Conservation (phyloP, 2,329 filamentous ascomycete species). For the Pseudovirgaria hyperparasitica region DNA sequence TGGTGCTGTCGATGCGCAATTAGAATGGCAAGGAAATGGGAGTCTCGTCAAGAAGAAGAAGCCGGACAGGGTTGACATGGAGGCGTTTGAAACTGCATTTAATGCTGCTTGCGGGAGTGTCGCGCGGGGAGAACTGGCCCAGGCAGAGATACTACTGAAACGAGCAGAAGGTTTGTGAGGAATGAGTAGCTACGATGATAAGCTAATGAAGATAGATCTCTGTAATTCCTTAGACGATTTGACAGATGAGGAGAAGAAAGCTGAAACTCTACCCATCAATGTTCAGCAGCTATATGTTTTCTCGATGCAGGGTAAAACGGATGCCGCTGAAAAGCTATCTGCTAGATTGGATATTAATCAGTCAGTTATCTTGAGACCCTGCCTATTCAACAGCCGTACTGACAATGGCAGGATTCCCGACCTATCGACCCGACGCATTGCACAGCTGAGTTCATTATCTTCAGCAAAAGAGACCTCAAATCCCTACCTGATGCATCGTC, state of each 20-base stretch:
- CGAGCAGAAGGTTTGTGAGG: slow-evolving; percentile 41
- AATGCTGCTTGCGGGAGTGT: slow-evolving; percentile 66
- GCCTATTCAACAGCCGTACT: background rate
- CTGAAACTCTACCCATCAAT: slow-evolving; percentile 62
- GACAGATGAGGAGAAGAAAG: slow-evolving; percentile 58
- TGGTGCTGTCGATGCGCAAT: slow-evolving; percentile 58
- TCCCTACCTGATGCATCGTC: slow-evolving; percentile 53
- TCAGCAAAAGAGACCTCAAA: slow-evolving; percentile 39
- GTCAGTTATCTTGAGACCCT: slow-evolving; percentile 37
- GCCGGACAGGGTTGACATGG: slow-evolving; percentile 47
- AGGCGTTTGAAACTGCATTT: slow-evolving; percentile 71
- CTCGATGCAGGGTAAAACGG: slow-evolving; percentile 49
- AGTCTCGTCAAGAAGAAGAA: slow-evolving; percentile 41
- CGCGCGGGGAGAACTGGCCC: slow-evolving; percentile 52
- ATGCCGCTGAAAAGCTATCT: slow-evolving; percentile 52
- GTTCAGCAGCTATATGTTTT: slow-evolving; percentile 66
- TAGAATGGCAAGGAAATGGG: slow-evolving; percentile 53
- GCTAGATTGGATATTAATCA: slow-evolving; percentile 47
- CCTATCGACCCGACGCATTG: slow-evolving; percentile 51
- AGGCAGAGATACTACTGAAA: slow-evolving; percentile 55
- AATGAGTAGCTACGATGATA: background rate
- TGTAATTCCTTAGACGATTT: slow-evolving; percentile 65
- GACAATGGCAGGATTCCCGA: slow-evolving; percentile 46
- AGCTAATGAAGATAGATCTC: slow-evolving; percentile 33
- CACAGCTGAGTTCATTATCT: slow-evolving; percentile 51